A percentile compares a stretch with the other conserved stretches of the same genome.
Conservation (phyloP, 2,329 filamentous ascomycete species). For the Phialemonium atrogriseum region DNA sequence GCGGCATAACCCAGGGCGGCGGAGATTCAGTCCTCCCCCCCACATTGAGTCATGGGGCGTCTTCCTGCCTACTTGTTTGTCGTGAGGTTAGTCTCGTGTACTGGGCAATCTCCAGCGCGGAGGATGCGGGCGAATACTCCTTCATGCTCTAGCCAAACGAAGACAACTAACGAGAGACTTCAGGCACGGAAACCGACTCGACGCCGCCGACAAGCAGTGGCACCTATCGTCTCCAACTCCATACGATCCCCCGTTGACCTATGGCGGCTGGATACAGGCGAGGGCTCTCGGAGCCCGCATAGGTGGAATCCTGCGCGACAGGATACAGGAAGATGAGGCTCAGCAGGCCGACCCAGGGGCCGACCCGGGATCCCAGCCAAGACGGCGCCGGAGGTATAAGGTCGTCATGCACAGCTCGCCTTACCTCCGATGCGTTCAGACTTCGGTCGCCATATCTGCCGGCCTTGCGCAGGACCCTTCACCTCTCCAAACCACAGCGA, state of each 20-base stretch:
- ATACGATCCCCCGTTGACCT: slow-evolving; percentile 92
- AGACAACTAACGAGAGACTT: slow-evolving; percentile 1
- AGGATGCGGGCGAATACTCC: no score
- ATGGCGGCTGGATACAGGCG: slow-evolving; percentile 86
- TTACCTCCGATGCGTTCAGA: slow-evolving; percentile 87
- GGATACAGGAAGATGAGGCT: slow-evolving; percentile 35
- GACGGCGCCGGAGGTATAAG: slow-evolving; percentile 52
- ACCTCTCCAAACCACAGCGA: slow-evolving; percentile 12
- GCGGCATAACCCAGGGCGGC: no score
- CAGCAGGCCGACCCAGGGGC: slow-evolving; percentile 15
- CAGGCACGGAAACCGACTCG: slow-evolving; percentile 86
- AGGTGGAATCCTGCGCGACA: slow-evolving; percentile 56
- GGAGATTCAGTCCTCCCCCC: no score
- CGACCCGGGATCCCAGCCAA: slow-evolving; percentile 10
- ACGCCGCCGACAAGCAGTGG: slow-evolving; percentile 93
- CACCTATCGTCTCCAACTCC: slow-evolving; percentile 86
- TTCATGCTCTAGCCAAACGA: no score
- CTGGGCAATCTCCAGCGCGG: no score
- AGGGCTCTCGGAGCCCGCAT: slow-evolving; percentile 77
- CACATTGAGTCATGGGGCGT: no score
- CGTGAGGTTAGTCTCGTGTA: slow-evolving; percentile 30
- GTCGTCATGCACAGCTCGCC: slow-evolving; percentile 90
- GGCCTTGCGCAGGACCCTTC: slow-evolving; percentile 62
- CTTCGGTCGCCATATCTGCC: slow-evolving; percentile 77
- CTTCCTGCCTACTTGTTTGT: slow-evolving; percentile 42